phyloP scores from a whole-genome alignment of 148 eudicot species.

The Silene latifolia region DNA sequence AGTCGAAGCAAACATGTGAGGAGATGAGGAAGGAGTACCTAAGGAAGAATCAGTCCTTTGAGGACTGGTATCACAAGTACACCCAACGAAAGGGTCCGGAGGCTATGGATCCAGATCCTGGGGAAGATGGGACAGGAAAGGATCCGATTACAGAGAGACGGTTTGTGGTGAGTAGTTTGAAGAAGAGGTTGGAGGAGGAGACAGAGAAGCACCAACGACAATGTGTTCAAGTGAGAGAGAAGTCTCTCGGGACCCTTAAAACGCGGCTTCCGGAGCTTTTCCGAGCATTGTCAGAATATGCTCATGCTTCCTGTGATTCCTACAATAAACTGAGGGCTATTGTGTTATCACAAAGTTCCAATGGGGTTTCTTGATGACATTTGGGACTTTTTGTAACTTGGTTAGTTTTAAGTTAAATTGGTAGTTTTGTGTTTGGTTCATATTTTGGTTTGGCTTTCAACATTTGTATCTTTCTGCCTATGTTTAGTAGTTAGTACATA shows the following conservation, averaged over 20 bases:
- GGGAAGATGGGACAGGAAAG: conserved; percentile 36
- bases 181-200: conserved; percentile 76
- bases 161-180: conserved; percentile 63
- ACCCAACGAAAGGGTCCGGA: conserved; percentile 46
- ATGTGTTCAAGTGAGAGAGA: conserved; percentile 85
- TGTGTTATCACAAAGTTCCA: conserved; percentile 40
- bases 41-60: conserved; percentile 62
- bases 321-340: conserved; percentile 50
- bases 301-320: conserved; percentile 52
- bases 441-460: not conserved
- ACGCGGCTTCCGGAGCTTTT: conserved; percentile 78
- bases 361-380: conserved; percentile 33
- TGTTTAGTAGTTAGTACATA: not conserved
- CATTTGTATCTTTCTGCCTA: not conserved
- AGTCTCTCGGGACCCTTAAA: conserved; percentile 71
- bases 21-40: conserved; percentile 67
- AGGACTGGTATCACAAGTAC: conserved; percentile 79
- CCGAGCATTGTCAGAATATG: conserved; percentile 67
- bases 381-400: conserved; percentile 2
- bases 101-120: conserved; percentile 40
- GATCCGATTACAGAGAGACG: conserved; percentile 59
- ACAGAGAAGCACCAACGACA: conserved; percentile 59
- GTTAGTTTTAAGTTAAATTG: conserved; percentile 8
- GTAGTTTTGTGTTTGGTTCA: not conserved
- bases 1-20: conserved; percentile 66